Evolutionary conservation across 208 protist genomes (phyloP).

Genomic region (Leishmania braziliensis): DNA sequence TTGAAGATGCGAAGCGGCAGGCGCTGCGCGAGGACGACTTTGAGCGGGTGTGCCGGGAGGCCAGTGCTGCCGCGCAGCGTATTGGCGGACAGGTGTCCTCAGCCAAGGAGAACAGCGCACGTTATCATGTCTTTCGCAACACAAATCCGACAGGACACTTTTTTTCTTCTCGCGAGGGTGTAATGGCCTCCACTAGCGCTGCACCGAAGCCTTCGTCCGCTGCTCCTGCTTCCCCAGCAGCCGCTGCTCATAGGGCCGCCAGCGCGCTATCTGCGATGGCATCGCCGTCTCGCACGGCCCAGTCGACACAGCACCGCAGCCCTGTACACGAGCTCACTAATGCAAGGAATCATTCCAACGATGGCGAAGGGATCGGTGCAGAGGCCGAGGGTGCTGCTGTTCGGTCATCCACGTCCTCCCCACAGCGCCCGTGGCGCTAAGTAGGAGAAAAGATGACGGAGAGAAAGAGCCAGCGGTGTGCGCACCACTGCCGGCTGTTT

Average conservation of each 20-base stretch:
- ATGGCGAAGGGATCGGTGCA: background rate
- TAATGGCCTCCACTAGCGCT: background rate
- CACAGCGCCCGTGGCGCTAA: constrained; percentile 28
- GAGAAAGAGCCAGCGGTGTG: background rate
- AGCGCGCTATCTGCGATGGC: background rate
- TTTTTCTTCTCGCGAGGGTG: background rate
- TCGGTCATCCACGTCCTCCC: constrained; percentile 21
- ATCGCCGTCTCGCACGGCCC: background rate
- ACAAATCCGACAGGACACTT: constrained; percentile 29
- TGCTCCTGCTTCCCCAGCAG: background rate
- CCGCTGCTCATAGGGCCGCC: background rate
- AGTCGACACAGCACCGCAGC: constrained; percentile 17
- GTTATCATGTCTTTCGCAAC: constrained; percentile 49
- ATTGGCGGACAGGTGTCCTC: constrained; percentile 50
- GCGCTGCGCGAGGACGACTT: constrained; percentile 58
- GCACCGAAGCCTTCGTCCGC: background rate
- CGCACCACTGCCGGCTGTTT: background rate
- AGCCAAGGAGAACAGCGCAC: constrained; percentile 28
- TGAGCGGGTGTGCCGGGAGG: constrained; percentile 58
- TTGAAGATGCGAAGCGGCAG: constrained; percentile 60
- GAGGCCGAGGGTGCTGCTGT: background rate
- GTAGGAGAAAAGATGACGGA: background rate
- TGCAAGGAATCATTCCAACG: background rate
- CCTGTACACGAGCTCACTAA: constrained; percentile 3
- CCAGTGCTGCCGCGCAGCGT: constrained; percentile 50